Base-by-base conservation (phyloP, 148 eudicot species). In the Nyssa sinensis region DNA sequence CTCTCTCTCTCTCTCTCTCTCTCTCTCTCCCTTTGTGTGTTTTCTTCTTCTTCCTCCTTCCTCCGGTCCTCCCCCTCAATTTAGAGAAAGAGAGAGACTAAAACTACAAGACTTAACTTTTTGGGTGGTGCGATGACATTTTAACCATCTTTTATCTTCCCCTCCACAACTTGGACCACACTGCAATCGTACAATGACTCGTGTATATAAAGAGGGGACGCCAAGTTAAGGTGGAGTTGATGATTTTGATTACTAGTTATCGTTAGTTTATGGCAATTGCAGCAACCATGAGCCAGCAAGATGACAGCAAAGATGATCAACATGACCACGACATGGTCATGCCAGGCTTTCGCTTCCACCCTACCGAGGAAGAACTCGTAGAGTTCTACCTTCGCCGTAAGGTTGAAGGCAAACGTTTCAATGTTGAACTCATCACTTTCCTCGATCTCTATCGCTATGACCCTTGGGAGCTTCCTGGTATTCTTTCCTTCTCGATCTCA, bases 401-500 rank as follows among this genome's bases (percentile, higher is more conserved):
- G 90, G 92, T 93, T 1, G 96, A 93, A 82, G 98, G 98, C 82
- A 93, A 93, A 75, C 83, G 86, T 23, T 93, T 93, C 83, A 91
- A 88, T 67, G 96, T 91, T 32, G 96, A 93, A 10, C 92, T 93
- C 82, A 91, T 93, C 84, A 91, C 98, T 85, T 93, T 88, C 62
- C 88, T 93, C 11, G 98, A 91, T 83, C 98, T 93, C 62, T 93
- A 89, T 69, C 94, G 98, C 67, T 91, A 93, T 19, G 98, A 93
- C 83, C 98, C 98, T 32, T 93, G 98, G 98, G 96, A 93, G 60
- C 97, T 93, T 33, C 98, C 98, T 70, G 96, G 98, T 93, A 91
- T 55, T 3, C 71, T 44, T 44, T 14, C 19, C 51, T 0, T 44
- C 51, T 44, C 51, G n/a, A n/a, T 44, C 16, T 12, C 1, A 44